phyloP scores from a whole-genome alignment of 179 eudicot genomes.

The Amaranthus tricolor region DNA sequence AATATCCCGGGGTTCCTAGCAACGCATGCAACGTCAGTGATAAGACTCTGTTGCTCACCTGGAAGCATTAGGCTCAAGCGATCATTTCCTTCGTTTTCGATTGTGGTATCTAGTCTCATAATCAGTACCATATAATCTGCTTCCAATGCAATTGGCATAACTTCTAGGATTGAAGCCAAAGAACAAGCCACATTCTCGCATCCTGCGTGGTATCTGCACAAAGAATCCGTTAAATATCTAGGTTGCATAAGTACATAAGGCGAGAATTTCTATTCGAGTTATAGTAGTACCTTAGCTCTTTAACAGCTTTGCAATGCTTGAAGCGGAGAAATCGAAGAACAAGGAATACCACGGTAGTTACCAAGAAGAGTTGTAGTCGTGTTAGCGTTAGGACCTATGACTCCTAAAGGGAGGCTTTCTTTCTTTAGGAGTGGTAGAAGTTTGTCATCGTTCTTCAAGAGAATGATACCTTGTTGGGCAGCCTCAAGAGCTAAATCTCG shows the following conservation, averaged over 20 bases:
- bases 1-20: conserved; percentile 78
- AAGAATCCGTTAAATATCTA: not conserved
- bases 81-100: conserved; percentile 66
- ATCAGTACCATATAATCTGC: conserved; percentile 70
- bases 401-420: conserved; percentile 52
- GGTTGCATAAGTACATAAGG: not conserved
- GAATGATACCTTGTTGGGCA: conserved; percentile 75
- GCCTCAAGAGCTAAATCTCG: conserved; percentile 70
- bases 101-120: conserved; percentile 75
- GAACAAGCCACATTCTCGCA: conserved; percentile 47
- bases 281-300: conserved; percentile 27
- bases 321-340: conserved; percentile 48
- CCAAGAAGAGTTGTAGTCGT: conserved; percentile 52
- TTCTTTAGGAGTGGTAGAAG: conserved; percentile 63
- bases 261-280: too few relatives aligned
- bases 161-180: conserved; percentile 42
- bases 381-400: conserved; percentile 83
- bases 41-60: conserved; percentile 62
- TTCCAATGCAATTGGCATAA: conserved; percentile 44
- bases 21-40: conserved; percentile 57
- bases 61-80: conserved; percentile 63
- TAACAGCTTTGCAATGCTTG: conserved; percentile 45
- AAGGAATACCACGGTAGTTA: conserved; percentile 80
- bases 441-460: conserved; percentile 59
- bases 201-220: conserved; percentile 46